phyloP scores from a whole-genome alignment of 805 yeast genomes.

The Candida sithepensis region DNA sequence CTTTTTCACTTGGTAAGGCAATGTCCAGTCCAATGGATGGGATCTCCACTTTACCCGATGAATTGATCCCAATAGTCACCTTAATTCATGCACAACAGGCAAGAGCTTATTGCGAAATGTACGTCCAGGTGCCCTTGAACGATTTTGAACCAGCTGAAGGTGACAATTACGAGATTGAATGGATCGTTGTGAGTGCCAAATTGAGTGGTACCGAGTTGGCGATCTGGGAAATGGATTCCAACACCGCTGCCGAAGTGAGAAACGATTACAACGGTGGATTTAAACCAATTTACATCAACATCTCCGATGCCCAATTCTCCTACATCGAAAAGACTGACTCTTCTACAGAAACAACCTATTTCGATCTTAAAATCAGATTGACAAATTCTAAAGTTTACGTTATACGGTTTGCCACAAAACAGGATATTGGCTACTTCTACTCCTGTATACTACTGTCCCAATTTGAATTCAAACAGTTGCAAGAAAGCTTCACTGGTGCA shows the following conservation, averaged over 20 bases:
- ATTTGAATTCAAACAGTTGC: slow-evolving; percentile 53
- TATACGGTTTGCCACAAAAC: slow-evolving; percentile 23
- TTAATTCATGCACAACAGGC: slow-evolving; percentile 67
- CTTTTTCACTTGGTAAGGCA: slow-evolving; percentile 16
- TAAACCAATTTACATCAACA: slow-evolving; percentile 50
- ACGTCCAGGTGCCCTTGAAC: slow-evolving; percentile 23
- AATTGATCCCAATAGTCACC: slow-evolving; percentile 68
- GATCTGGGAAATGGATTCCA: slow-evolving; percentile 41
- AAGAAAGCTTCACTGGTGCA: slow-evolving; percentile 65
- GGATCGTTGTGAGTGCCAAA: slow-evolving; percentile 27
- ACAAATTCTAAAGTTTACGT: slow-evolving; percentile 23
- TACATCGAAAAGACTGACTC: slow-evolving; percentile 9
- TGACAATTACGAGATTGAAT: slow-evolving; percentile 7
- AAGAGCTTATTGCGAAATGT: slow-evolving; percentile 51
- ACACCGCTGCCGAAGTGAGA: slow-evolving; percentile 21
- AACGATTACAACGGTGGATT: slow-evolving; percentile 36
- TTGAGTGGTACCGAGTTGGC: slow-evolving; percentile 52
- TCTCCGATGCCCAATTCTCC: slow-evolving; percentile 40
- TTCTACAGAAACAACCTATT: slow-evolving; percentile 3
- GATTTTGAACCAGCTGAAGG: slow-evolving; percentile 5
- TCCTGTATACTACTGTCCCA: slow-evolving; percentile 51
- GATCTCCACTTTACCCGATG: slow-evolving; percentile 45
- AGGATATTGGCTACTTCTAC: slow-evolving; percentile 31
- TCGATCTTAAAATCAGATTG: slow-evolving; percentile 21
- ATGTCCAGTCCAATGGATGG: slow-evolving; percentile 14